phyloP scores from a whole-genome alignment of 73 alveolate genomes.

The Paramecium tetraurelia region DNA sequence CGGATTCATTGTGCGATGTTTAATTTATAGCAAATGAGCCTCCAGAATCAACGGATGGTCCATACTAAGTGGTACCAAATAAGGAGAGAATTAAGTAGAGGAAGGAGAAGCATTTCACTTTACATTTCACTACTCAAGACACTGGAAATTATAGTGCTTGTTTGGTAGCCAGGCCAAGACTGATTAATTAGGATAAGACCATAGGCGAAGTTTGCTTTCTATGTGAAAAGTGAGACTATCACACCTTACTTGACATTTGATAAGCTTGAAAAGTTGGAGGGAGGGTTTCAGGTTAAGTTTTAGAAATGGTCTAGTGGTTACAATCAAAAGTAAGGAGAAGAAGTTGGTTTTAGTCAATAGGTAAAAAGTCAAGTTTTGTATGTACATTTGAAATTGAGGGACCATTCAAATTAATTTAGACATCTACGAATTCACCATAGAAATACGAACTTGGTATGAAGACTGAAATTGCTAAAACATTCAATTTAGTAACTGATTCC shows the following conservation, averaged over 20 bases:
- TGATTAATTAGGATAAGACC: constrained; percentile 53
- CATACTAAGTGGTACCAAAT: background rate
- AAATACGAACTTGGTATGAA: constrained; percentile 47
- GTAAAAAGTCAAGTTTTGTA: constrained; percentile 70
- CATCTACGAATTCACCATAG: constrained; percentile 69
- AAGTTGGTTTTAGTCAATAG: constrained; percentile 66
- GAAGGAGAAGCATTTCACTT: constrained; percentile 56
- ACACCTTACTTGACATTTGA: constrained; percentile 74
- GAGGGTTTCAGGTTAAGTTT: constrained; percentile 74
- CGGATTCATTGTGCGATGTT: constrained; percentile 48
- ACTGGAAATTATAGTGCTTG: constrained; percentile 73
- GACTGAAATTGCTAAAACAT: constrained; percentile 37
- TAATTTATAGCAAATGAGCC: constrained; percentile 53
- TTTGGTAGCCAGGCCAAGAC: constrained; percentile 68
- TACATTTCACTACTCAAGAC: constrained; percentile 62
- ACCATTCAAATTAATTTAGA: constrained; percentile 72
- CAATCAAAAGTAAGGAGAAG: constrained; percentile 61
- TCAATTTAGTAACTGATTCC: constrained; percentile 40
- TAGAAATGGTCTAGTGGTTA: constrained; percentile 61
- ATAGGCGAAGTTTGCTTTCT: constrained; percentile 72
- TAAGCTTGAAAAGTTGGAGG: constrained; percentile 70
- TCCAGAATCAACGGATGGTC: constrained; percentile 46
- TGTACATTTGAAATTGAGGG: constrained; percentile 72
- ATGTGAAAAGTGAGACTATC: constrained; percentile 67
- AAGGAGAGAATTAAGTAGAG: constrained; percentile 39